phyloP scores from a whole-genome alignment of 257 asterid genomes.

The Plectranthus barbatus region DNA sequence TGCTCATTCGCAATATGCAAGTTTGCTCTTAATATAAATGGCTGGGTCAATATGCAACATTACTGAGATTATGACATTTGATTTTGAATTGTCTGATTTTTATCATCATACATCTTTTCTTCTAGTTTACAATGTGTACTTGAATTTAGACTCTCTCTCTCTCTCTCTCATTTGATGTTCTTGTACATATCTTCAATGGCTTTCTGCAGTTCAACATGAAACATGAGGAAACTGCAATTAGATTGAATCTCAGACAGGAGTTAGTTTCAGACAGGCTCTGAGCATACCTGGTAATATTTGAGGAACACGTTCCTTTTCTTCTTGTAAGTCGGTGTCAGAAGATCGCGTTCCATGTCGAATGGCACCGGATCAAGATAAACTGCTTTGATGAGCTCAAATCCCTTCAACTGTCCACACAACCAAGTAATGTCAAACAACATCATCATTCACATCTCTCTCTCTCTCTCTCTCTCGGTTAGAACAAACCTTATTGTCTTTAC shows the following conservation, averaged over 20 bases:
- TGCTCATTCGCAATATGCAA: conserved; percentile 41
- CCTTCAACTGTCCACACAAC: conserved; percentile 46
- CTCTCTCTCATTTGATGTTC: conserved; percentile 32
- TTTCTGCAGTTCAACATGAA: conserved; percentile 34
- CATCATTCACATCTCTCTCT: too few species aligned
- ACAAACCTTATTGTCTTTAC: conserved; percentile 64
- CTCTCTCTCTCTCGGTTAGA: too few species aligned
- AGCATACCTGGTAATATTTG: conserved; percentile 59
- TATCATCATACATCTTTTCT: background rate
- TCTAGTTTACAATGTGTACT: background rate
- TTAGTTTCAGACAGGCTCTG: background rate
- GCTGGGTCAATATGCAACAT: too few species aligned
- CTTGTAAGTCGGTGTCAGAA: conserved; percentile 75
- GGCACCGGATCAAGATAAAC: conserved; percentile 56
- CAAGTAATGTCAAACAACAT: too few species aligned
- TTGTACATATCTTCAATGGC: conserved; percentile 48
- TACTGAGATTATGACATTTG: background rate
- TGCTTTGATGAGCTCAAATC: conserved; percentile 67
- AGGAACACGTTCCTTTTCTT: conserved; percentile 58
- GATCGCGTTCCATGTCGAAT: conserved; percentile 81
- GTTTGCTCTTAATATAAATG: background rate
- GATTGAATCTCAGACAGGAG: background rate
- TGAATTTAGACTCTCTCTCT: background rate
- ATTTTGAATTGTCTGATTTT: background rate
- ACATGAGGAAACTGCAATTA: background rate